A percentile compares a stretch with the other conserved stretches of the same genome.
phyloP scores from a whole-genome alignment of 2,329 filamentous ascomycete species.

The Shiraia sp. region DNA sequence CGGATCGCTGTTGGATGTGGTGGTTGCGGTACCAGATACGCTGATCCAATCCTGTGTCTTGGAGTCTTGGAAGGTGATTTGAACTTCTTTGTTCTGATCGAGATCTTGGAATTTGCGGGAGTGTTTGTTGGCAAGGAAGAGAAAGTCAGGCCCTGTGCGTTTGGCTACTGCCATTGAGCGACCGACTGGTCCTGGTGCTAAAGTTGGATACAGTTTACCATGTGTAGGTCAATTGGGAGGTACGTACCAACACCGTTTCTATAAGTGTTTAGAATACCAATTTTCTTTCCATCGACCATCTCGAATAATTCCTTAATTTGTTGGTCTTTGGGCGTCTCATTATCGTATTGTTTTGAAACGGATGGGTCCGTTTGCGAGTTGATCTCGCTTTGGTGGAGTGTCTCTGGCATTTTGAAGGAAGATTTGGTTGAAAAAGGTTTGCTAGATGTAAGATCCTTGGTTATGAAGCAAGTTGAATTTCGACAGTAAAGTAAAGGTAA shows the following conservation, averaged over 20 bases:
- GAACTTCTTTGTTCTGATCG: constrained; percentile 46
- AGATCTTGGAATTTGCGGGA: constrained; percentile 54
- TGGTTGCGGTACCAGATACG: constrained; percentile 50
- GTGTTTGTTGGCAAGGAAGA: constrained; percentile 55
- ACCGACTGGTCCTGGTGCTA: constrained; percentile 42
- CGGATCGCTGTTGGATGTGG: constrained; percentile 49
- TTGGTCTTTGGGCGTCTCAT: constrained; percentile 46
- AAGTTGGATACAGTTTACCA: constrained; percentile 3
- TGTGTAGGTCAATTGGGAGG: constrained; percentile 1
- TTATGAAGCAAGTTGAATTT: constrained; percentile 2
- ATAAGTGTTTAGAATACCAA: constrained; percentile 50
- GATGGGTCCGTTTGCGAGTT: constrained; percentile 51
- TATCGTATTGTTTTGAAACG: constrained; percentile 55
- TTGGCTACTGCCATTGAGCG: constrained; percentile 58
- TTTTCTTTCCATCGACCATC: constrained; percentile 52
- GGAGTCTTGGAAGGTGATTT: constrained; percentile 53
- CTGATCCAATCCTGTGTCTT: constrained; percentile 54
- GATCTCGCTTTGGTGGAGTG: constrained; percentile 46
- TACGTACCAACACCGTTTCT: constrained; percentile 45
- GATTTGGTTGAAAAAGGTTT: constrained; percentile 23
- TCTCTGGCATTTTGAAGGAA: constrained; percentile 50
- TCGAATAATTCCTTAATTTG: constrained; percentile 55
- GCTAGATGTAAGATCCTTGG: background rate
- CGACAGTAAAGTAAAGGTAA: constrained; percentile 4
- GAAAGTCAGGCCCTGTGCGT: constrained; percentile 59